Evolutionary conservation across 208 protist genomes (phyloP).

Genomic region (Porcisia deanei): DNA sequence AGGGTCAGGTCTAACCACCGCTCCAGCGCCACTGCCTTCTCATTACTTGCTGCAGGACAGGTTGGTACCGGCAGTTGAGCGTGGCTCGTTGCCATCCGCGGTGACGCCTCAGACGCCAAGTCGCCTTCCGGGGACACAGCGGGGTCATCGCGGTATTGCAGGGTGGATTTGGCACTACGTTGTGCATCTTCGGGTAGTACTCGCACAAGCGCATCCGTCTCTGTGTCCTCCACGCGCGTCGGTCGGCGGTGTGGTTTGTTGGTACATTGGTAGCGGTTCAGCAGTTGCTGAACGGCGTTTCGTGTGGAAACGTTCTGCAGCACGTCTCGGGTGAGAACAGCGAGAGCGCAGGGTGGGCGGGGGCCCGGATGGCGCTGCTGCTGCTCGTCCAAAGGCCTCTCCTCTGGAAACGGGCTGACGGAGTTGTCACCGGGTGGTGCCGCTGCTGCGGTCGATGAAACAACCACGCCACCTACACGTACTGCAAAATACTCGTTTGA

Average conservation of each 20-base stretch:
- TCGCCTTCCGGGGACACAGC: background rate
- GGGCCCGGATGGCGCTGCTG: background rate
- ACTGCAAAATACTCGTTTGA: background rate
- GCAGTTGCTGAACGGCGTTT: constrained; percentile 12
- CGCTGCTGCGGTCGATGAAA: background rate
- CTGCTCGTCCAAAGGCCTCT: background rate
- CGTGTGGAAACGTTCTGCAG: constrained; percentile 22
- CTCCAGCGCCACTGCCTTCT: background rate
- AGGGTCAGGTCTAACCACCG: background rate
- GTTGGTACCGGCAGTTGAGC: background rate
- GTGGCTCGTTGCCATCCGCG: background rate
- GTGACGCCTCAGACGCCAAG: background rate
- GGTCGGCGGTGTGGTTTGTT: background rate
- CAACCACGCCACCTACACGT: background rate
- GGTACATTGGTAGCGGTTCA: constrained; percentile 6
- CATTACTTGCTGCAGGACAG: background rate
- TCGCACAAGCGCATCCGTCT: constrained; percentile 16
- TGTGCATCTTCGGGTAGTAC: constrained; percentile 11
- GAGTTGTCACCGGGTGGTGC: background rate
- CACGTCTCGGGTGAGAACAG: constrained; percentile 13
- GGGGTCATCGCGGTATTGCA: background rate
- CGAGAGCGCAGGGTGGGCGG: background rate
- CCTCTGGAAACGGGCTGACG: background rate
- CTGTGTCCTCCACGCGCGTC: background rate
- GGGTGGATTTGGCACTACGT: background rate